Percentiles rank a stretch among this genome's conserved stretches.
These are phyloP conservation scores for Fraxinus ornus DNA, from an alignment of 305 asterid genomes.

Conservation along the genomic window DNA sequence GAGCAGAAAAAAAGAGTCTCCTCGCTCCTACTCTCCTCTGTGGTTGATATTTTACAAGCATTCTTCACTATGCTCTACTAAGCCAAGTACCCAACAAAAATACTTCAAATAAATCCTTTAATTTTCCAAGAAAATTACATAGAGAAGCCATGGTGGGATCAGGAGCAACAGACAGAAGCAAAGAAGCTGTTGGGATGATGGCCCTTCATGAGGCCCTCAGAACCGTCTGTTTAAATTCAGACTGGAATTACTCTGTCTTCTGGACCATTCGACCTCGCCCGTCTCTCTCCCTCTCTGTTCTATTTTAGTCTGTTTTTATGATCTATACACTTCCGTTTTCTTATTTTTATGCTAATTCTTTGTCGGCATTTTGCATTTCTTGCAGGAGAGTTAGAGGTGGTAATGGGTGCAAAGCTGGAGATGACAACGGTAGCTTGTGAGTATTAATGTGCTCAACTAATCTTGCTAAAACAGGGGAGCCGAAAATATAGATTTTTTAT, in stretches of 20 bases:
- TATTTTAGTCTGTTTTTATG: not conserved
- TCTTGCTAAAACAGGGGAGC: not conserved
- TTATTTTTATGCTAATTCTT: conserved; percentile 6
- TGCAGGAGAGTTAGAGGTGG: conserved; percentile 96
- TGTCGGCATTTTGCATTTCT: conserved; percentile 16
- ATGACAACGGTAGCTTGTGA: conserved; percentile 99
- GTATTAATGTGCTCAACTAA: conserved; percentile 24
- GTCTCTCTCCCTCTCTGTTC: conserved; percentile 38
- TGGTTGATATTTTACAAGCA: conserved; percentile 39
- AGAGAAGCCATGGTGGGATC: conserved; percentile 87
- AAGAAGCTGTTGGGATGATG: conserved; percentile 99
- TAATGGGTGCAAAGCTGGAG: conserved; percentile 97
- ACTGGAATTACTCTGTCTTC: conserved; percentile 99
- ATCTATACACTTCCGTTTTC: conserved; percentile 13
- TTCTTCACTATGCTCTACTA: conserved; percentile 19
- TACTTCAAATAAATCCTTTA: not conserved
- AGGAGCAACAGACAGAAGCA: conserved; percentile 89
- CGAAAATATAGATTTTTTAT: not conserved
- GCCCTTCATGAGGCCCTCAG: conserved; percentile 99
- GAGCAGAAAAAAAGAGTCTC: not conserved
- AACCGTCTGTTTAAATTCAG: conserved; percentile 91
- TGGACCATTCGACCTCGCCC: conserved; percentile 99
- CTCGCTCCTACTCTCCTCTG: conserved; percentile 6
- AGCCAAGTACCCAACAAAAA: not conserved
- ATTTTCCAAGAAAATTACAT: conserved; percentile 10